Conservation (phyloP, 768 basidiomycete genomes). For the Crassisporium funariophilum region DNA sequence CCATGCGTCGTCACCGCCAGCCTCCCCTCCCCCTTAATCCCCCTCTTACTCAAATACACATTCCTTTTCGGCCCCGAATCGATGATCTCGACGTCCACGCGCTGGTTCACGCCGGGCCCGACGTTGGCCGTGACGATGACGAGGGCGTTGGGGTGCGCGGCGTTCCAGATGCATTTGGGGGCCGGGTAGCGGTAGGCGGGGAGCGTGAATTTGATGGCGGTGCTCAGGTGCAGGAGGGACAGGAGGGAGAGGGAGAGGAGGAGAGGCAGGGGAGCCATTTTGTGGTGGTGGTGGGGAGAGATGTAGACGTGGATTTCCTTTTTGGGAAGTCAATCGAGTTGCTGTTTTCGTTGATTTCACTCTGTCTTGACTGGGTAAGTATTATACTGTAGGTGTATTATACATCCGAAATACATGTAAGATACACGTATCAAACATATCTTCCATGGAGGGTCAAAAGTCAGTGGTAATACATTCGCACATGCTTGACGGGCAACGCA, state of each 20-base stretch:
- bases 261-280: slow-evolving; percentile 25
- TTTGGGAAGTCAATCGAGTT: too few relatives aligned
- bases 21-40: slow-evolving; percentile 88
- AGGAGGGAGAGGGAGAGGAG: slow-evolving; percentile 24
- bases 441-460: too few relatives aligned
- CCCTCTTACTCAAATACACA: slow-evolving; percentile 87
- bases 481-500: too few relatives aligned
- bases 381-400: too few relatives aligned
- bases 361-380: too few relatives aligned
- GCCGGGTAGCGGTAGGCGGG: slow-evolving; percentile 71
- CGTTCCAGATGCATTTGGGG: slow-evolving; percentile 94
- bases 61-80: slow-evolving; percentile 86
- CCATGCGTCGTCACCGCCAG: slow-evolving; percentile 93
- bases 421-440: too few relatives aligned
- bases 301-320: too few relatives aligned
- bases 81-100: slow-evolving; percentile 92
- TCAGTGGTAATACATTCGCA: too few relatives aligned
- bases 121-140: slow-evolving; percentile 97
- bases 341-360: too few relatives aligned
- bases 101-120: slow-evolving; percentile 70
- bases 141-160: slow-evolving; percentile 81
- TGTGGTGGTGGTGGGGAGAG: too few relatives aligned
- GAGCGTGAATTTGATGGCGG: slow-evolving; percentile 86
- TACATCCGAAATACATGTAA: too few relatives aligned
- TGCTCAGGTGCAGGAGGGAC: slow-evolving; percentile 31